These are phyloP conservation scores for Phytophthora constricta DNA, from an alignment of 352 stramenopile species.

Conservation along the genomic window DNA sequence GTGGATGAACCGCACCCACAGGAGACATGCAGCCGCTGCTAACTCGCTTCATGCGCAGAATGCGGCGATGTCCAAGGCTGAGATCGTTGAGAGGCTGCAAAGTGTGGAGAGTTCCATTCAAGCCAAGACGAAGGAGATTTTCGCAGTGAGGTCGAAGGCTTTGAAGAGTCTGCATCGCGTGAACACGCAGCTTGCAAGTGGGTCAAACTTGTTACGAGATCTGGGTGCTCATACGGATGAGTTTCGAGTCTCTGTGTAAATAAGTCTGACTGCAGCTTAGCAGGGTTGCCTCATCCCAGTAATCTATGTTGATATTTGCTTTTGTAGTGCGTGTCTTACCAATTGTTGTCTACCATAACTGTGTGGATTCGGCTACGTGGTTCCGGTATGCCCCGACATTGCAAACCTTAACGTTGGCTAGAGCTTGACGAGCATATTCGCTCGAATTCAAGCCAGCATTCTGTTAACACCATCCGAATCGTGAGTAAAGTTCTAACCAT, in stretches of 20 bases:
- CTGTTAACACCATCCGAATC: slow-evolving; percentile 16
- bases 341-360: slow-evolving; percentile 69
- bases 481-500: not conserved
- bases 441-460: slow-evolving; percentile 71
- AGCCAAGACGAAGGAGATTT: slow-evolving; percentile 49
- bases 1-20: slow-evolving; percentile 70
- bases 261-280: not conserved
- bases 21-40: slow-evolving; percentile 43
- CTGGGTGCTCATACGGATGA: slow-evolving; percentile 10
- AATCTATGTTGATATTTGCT: too few relatives aligned
- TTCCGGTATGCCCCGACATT: slow-evolving; percentile 78
- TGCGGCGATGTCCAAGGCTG: slow-evolving; percentile 51
- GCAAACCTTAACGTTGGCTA: slow-evolving; percentile 71
- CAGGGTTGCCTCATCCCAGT: too few relatives aligned
- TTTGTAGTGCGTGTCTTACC: not conserved
- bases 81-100: slow-evolving; percentile 55
- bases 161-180: slow-evolving; percentile 59
- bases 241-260: slow-evolving; percentile 11
- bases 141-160: slow-evolving; percentile 54
- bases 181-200: slow-evolving; percentile 49
- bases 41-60: slow-evolving; percentile 49
- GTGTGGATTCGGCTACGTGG: slow-evolving; percentile 55
- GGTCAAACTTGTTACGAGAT: slow-evolving; percentile 45
- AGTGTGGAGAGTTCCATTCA: slow-evolving; percentile 48
- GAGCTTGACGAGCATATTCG: slow-evolving; percentile 70